phyloP scores from a whole-genome alignment of 176 grass and related monocot species.

The Aegilops umbellulata region DNA sequence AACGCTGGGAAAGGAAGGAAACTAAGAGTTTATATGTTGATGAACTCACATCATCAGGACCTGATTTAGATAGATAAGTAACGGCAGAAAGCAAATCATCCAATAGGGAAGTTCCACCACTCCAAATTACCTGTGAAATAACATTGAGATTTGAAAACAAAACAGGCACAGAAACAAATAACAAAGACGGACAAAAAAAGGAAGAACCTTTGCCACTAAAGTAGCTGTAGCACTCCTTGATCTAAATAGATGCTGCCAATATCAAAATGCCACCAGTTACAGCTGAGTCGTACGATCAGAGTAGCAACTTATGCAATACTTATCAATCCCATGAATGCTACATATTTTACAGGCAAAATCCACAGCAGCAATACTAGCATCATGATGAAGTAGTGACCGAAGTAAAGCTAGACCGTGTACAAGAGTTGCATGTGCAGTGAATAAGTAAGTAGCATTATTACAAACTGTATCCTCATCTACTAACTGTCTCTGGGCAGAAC shows the following conservation, averaged over 20 bases:
- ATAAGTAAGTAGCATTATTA: too few relatives aligned
- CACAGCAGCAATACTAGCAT: too few relatives aligned
- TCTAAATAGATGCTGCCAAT: constrained; percentile 2
- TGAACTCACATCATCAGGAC: background rate
- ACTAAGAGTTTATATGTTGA: background rate
- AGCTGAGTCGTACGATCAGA: background rate
- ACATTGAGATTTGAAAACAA: too few relatives aligned
- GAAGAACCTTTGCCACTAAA: background rate
- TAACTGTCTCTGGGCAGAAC: too few relatives aligned
- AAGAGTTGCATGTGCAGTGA: too few relatives aligned
- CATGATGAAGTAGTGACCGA: too few relatives aligned
- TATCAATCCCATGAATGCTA: too few relatives aligned
- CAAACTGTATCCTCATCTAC: too few relatives aligned
- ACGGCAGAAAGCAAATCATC: background rate
- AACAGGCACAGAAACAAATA: background rate
- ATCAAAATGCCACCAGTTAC: background rate
- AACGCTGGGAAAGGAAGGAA: background rate
- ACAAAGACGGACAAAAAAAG: background rate
- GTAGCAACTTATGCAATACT: background rate
- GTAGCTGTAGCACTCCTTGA: background rate
- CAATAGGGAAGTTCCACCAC: background rate
- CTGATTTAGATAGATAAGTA: background rate
- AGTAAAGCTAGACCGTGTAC: too few relatives aligned
- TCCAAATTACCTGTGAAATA: background rate
- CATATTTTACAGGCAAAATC: too few relatives aligned